phyloP scores from a whole-genome alignment of 352 stramenopile species.

The Phytophthora tentaculata region DNA sequence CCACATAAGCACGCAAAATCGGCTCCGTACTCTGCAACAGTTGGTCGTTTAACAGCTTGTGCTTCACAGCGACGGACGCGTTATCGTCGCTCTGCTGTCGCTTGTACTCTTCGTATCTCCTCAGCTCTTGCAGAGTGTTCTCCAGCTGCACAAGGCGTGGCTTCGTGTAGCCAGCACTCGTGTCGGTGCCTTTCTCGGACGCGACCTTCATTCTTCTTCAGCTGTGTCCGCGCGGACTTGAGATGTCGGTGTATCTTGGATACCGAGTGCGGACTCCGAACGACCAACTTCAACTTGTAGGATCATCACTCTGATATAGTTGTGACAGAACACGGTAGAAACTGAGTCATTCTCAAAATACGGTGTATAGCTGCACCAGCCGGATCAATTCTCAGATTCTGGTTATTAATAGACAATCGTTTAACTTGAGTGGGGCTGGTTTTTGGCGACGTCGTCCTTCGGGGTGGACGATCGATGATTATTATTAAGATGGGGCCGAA shows the following conservation, averaged over 20 bases:
- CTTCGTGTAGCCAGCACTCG: slow-evolving; percentile 9
- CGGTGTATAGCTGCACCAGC: too few species aligned
- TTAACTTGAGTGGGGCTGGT: background rate
- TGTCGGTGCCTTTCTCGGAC: slow-evolving; percentile 17
- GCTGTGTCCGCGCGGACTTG: slow-evolving; percentile 3
- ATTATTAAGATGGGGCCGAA: slow-evolving; percentile 6
- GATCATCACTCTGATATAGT: slow-evolving; percentile 50
- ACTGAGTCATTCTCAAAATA: background rate
- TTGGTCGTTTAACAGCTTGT: slow-evolving; percentile 66
- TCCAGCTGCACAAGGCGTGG: slow-evolving; percentile 55
- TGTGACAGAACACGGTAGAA: slow-evolving; percentile 1
- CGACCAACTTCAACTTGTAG: slow-evolving; percentile 43
- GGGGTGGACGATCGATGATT: slow-evolving; percentile 15
- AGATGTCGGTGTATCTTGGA: slow-evolving; percentile 13
- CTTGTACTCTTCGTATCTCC: slow-evolving; percentile 52
- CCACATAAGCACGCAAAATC: background rate
- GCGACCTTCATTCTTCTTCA: slow-evolving; percentile 20
- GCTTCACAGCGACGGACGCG: slow-evolving; percentile 48
- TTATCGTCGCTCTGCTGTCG: slow-evolving; percentile 53
- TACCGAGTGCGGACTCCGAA: slow-evolving; percentile 12
- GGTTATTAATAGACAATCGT: background rate
- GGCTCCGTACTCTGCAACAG: slow-evolving; percentile 44
- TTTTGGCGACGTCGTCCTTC: slow-evolving; percentile 5
- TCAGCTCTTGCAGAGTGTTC: slow-evolving; percentile 60
- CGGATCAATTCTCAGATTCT: slow-evolving; percentile 5